Percentiles rank a stretch among this genome's conserved stretches.
phyloP scores from a whole-genome alignment of 2,329 filamentous ascomycete genomes.

The Sporothrix pallida region DNA sequence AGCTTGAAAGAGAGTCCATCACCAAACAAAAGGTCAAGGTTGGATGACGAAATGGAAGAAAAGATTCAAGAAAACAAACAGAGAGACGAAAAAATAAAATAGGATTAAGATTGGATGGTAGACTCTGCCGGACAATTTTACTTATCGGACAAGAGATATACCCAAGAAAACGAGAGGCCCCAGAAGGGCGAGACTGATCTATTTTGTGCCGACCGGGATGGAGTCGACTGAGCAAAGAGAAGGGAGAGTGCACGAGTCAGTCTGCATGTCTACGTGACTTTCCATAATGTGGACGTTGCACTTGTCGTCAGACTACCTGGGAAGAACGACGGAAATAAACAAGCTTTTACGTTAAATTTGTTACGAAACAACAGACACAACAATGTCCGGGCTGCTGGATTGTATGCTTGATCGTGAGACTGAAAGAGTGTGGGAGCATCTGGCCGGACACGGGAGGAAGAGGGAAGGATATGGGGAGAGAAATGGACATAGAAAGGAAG shows the following conservation, averaged over 20 bases:
- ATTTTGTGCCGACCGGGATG: constrained; percentile 7
- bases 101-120: neutral
- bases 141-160: neutral
- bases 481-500: neutral
- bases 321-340: neutral
- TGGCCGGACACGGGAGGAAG: constrained; percentile 10
- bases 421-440: neutral
- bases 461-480: no score
- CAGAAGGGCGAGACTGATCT: neutral
- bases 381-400: neutral
- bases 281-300: neutral
- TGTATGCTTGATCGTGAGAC: neutral
- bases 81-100: neutral
- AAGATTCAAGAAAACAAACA: no score
- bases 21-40: neutral
- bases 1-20: neutral
- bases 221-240: neutral
- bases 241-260: neutral
- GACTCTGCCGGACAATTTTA: no score
- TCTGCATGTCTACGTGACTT: neutral
- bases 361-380: neutral
- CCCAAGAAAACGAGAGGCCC: no score
- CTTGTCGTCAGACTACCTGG: no score
- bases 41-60: neutral
- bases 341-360: neutral